Conservation (phyloP, 2,329 filamentous ascomycete species). For the Pseudogymnoascus sp. region DNA sequence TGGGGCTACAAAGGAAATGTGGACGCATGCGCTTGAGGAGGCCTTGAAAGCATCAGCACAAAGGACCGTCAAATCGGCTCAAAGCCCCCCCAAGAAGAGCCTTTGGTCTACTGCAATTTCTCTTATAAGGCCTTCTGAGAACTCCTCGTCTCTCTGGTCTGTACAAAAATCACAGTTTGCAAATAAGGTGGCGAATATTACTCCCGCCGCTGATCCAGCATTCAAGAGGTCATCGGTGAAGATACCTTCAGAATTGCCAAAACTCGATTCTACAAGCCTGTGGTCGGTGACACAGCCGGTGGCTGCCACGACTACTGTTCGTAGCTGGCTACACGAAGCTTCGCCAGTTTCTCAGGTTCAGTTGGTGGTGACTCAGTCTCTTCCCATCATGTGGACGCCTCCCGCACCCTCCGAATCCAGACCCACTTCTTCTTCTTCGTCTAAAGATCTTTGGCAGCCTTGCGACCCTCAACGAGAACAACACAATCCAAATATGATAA, state of each 20-base stretch:
- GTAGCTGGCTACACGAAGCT: slow-evolving; percentile 7
- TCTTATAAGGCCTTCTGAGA: neutral
- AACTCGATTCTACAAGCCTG: slow-evolving; percentile 4
- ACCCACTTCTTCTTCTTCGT: slow-evolving; percentile 3
- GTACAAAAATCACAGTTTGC: neutral
- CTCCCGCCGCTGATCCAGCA: neutral
- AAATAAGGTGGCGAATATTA: neutral
- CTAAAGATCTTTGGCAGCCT: slow-evolving; percentile 1
- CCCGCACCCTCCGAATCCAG: neutral
- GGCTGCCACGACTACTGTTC: neutral
- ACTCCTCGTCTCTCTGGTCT: neutral
- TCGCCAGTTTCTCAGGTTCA: neutral
- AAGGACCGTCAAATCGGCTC: neutral
- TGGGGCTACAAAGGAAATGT: slow-evolving; percentile 9
- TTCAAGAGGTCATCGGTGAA: neutral
- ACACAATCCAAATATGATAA: slow-evolving; percentile 1
- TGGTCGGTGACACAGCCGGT: neutral
- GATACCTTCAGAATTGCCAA: neutral
- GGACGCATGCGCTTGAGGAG: slow-evolving; percentile 1
- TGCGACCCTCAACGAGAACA: neutral
- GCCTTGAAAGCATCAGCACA: neutral
- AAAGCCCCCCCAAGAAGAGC: neutral
- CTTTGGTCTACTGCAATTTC: slow-evolving; percentile 4
- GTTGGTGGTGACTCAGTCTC: slow-evolving; percentile 5
- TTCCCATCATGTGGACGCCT: slow-evolving; percentile 7